These are phyloP conservation scores for Austroboletus olivaceoglutinosus DNA, from an alignment of 1,284 basidiomycete species.

Conservation along the genomic window DNA sequence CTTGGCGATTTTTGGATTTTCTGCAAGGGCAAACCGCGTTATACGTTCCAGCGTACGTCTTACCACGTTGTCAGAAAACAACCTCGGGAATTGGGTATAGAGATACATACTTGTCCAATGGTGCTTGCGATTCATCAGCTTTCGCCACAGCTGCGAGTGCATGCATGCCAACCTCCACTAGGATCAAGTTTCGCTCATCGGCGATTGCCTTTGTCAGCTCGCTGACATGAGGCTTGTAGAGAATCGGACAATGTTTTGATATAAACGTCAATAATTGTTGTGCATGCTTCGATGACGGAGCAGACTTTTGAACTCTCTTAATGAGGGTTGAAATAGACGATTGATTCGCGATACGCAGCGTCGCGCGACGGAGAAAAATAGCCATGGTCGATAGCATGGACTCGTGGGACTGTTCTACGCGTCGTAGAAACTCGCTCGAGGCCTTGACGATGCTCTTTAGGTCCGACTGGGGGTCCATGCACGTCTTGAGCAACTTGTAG, in stretches of 20 bases:
- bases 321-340: conserved; percentile 82
- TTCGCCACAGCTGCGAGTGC: conserved; percentile 69
- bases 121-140: conserved; percentile 55
- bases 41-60: conserved; percentile 70
- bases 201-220: conserved; percentile 73
- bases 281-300: conserved; percentile 45
- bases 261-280: conserved; percentile 56
- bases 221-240: conserved; percentile 73
- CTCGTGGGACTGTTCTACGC: conserved; percentile 70
- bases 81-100: neutral
- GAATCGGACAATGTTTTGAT: conserved; percentile 74
- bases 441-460: conserved; percentile 80
- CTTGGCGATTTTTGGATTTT: conserved; percentile 75
- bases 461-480: conserved; percentile 82
- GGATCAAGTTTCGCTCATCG: conserved; percentile 56
- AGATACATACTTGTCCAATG: conserved; percentile 63
- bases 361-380: conserved; percentile 69
- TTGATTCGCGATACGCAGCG: conserved; percentile 77
- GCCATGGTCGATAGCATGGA: conserved; percentile 68
- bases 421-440: conserved; percentile 73
- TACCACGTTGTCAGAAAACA: conserved; percentile 27
- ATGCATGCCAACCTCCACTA: conserved; percentile 72
- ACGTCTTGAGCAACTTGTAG: conserved; percentile 80
- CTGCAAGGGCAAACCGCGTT: conserved; percentile 57
- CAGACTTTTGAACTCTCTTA: conserved; percentile 57